phyloP scores from a whole-genome alignment of 2,329 filamentous ascomycete species.

The Penicillium sumatraense region DNA sequence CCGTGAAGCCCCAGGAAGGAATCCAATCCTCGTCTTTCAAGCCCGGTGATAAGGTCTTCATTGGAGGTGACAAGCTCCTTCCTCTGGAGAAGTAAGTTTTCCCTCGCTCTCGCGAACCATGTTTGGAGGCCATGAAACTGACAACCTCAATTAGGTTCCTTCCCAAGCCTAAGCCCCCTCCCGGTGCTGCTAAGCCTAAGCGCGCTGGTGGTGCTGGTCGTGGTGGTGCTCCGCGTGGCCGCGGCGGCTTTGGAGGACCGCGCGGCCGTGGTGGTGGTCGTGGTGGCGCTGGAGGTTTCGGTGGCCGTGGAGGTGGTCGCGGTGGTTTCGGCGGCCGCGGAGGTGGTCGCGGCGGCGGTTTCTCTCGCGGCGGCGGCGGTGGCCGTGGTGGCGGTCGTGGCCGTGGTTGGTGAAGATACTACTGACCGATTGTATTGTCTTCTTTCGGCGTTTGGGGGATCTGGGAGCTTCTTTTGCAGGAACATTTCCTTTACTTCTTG shows the following conservation, averaged over 20 bases:
- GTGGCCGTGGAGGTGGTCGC: slow-evolving; percentile 56
- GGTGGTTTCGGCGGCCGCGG: slow-evolving; percentile 36
- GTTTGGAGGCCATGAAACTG: slow-evolving; percentile 6
- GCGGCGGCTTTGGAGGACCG: slow-evolving; percentile 42
- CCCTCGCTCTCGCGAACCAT: neutral
- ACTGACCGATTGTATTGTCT: slow-evolving; percentile 37
- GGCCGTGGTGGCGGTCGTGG: slow-evolving; percentile 38
- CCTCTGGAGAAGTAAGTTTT: slow-evolving; percentile 77
- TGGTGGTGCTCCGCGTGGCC: slow-evolving; percentile 52
- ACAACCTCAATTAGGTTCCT: slow-evolving; percentile 67
- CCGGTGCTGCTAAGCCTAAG: slow-evolving; percentile 71
- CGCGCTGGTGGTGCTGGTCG: slow-evolving; percentile 64
- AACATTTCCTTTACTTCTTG: slow-evolving; percentile 40
- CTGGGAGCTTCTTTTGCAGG: slow-evolving; percentile 45
- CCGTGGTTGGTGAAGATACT: slow-evolving; percentile 32
- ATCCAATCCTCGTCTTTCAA: slow-evolving; percentile 96
- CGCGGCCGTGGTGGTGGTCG: slow-evolving; percentile 66
- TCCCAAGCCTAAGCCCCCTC: slow-evolving; percentile 82
- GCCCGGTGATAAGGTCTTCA: slow-evolving; percentile 95
- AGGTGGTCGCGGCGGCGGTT: slow-evolving; percentile 30
- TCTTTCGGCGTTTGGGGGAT: slow-evolving; percentile 50
- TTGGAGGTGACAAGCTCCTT: slow-evolving; percentile 90
- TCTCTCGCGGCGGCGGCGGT: slow-evolving; percentile 45
- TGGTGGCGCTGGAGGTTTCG: slow-evolving; percentile 48
- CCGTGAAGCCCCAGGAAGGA: slow-evolving; percentile 94